Conservation (phyloP, 176 grass and related monocot species). For the Carex cristatella region DNA sequence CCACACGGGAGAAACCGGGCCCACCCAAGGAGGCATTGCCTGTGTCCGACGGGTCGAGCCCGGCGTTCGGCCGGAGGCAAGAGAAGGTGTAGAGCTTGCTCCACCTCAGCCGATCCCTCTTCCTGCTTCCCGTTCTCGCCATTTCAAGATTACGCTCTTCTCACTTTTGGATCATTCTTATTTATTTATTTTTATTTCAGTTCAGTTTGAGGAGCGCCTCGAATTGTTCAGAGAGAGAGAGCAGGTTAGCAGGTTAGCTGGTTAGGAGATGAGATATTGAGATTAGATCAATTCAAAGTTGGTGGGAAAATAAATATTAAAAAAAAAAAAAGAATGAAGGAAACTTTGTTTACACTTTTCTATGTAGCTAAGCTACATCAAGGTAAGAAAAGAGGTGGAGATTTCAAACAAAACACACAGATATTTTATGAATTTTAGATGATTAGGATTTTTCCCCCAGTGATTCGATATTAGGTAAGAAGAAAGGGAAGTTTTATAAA, state of each 20-base stretch:
- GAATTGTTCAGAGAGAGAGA: background rate
- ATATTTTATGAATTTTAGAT: background rate
- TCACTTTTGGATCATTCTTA: background rate
- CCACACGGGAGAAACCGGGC: constrained; percentile 72
- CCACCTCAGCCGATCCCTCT: constrained; percentile 80
- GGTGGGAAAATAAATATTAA: background rate
- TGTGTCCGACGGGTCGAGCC: background rate
- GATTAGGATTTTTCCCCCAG: background rate
- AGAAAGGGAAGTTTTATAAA: background rate
- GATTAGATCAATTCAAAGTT: background rate
- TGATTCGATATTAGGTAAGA: background rate
- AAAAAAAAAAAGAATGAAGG: background rate
- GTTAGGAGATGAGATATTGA: background rate
- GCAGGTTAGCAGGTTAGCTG: background rate
- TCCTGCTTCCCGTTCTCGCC: constrained; percentile 35
- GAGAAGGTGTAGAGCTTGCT: constrained; percentile 92
- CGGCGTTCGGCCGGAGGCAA: constrained; percentile 39
- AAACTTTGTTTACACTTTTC: background rate
- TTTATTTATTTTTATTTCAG: background rate
- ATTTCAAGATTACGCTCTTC: constrained; percentile 31
- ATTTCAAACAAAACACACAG: background rate
- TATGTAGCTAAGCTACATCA: background rate
- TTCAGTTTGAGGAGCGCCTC: background rate
- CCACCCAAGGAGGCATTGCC: constrained; percentile 41
- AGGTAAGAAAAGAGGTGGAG: background rate